Evolutionary conservation across 352 stramenopile species (phyloP).

Genomic region (Phytophthora parvispora): DNA sequence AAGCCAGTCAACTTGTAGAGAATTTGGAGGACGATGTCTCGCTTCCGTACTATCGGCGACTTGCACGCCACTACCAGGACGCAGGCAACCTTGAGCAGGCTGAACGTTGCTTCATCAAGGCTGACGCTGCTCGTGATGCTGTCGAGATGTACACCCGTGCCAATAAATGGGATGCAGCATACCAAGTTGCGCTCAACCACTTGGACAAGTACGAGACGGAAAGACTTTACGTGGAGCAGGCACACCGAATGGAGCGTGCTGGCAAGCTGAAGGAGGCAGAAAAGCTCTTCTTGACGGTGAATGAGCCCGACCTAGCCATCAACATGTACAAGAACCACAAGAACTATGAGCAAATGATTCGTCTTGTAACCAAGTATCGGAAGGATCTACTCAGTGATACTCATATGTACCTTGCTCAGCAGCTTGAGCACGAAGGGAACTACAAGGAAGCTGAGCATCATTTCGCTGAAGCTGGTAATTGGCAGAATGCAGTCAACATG

Average conservation of each 20-base stretch:
- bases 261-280: conserved; percentile 95
- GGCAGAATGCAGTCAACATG: conserved; percentile 96
- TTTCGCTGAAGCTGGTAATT: conserved; percentile 93
- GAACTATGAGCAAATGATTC: conserved; percentile 97
- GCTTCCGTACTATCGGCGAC: conserved; percentile 90
- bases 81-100: conserved; percentile 87
- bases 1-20: conserved; percentile 93
- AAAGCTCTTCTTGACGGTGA: conserved; percentile 95
- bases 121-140: conserved; percentile 87
- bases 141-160: conserved; percentile 96
- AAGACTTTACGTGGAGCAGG: conserved; percentile 94
- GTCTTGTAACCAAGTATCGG: conserved; percentile 94
- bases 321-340: conserved; percentile 98
- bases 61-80: conserved; percentile 94
- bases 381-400: conserved; percentile 96
- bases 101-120: conserved; percentile 95
- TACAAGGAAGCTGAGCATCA: conserved; percentile 95
- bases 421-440: conserved; percentile 95
- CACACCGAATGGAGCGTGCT: conserved; percentile 91
- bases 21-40: conserved; percentile 92
- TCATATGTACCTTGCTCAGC: conserved; percentile 93
- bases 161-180: conserved; percentile 95
- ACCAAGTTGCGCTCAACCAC: conserved; percentile 94
- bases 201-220: conserved; percentile 95
- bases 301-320: conserved; percentile 95